Conservation (phyloP, 148 eudicot species). For the Persicaria tinctoria region DNA sequence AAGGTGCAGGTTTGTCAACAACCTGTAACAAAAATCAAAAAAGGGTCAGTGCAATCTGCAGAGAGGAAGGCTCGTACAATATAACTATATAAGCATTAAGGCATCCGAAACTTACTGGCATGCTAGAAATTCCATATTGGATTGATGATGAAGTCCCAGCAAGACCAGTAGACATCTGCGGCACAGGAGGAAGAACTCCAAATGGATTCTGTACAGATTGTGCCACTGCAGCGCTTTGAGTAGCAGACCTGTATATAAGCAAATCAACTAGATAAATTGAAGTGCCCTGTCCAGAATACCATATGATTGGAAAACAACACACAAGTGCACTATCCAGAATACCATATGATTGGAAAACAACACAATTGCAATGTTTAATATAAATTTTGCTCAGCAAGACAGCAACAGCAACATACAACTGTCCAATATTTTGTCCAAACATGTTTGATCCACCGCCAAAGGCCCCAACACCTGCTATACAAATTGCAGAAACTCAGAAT, state of each 20-base stretch:
- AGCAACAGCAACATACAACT: conserved; percentile 42
- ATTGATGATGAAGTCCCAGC: conserved; percentile 74
- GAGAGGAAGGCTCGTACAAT: not conserved
- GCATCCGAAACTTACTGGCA: conserved; percentile 60
- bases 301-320: too few species aligned
- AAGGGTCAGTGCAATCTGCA: conserved; percentile 11
- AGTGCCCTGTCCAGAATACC: not conserved
- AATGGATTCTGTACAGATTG: conserved; percentile 82
- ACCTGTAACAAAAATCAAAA: conserved; percentile 33
- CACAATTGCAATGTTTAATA: not conserved
- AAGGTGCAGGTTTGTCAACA: conserved; percentile 85
- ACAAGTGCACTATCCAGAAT: not conserved
- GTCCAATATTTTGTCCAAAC: conserved; percentile 68
- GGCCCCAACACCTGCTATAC: conserved; percentile 40
- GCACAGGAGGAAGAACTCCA: conserved; percentile 91
- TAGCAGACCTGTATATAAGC: conserved; percentile 34
- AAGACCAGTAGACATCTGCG: conserved; percentile 86
- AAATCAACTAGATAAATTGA: not conserved
- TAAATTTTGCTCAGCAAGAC: not conserved
- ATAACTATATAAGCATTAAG: not conserved
- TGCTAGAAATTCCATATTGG: conserved; percentile 91
- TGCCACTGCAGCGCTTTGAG: conserved; percentile 44
- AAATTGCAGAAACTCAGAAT: conserved; percentile 15
- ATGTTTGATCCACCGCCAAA: conserved; percentile 54
- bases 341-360: not conserved